Evolutionary conservation across 371 early-diverging fungal species (phyloP).

Genomic region (Coemansia sp.): DNA sequence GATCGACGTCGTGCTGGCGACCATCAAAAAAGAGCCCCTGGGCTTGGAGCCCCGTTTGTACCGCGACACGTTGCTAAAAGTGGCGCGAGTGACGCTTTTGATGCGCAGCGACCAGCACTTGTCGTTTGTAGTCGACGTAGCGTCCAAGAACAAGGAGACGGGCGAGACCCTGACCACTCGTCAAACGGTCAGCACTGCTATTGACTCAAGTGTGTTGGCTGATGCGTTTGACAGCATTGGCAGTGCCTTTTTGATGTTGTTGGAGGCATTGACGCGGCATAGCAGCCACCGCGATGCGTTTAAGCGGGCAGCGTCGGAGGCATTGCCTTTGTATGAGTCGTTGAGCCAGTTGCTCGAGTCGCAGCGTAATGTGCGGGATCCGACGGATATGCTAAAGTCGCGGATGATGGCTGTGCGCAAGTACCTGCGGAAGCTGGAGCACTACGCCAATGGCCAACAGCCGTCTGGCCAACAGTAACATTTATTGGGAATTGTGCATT

Average conservation of each 20-base stretch:
- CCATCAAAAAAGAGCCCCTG: conserved; percentile 51
- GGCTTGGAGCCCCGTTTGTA: conserved; percentile 53
- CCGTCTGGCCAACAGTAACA: no score
- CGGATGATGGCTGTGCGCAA: conserved; percentile 11
- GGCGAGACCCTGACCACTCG: not conserved
- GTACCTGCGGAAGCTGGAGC: conserved; percentile 38
- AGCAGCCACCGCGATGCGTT: conserved; percentile 47
- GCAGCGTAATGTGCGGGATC: not conserved
- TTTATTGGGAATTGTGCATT: no score
- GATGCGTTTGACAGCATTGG: conserved; percentile 37
- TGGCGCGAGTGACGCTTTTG: conserved; percentile 34
- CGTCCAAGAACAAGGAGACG: not conserved
- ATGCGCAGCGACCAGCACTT: conserved; percentile 14
- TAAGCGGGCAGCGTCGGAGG: conserved; percentile 37
- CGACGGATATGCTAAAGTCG: not conserved
- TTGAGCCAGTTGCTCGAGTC: conserved; percentile 16
- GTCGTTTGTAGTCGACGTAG: not conserved
- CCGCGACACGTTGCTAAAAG: conserved; percentile 50
- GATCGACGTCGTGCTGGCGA: conserved; percentile 46
- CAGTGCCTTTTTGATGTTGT: conserved; percentile 37
- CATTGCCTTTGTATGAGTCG: conserved; percentile 30
- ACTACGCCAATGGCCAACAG: conserved; percentile 19
- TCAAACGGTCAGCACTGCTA: conserved; percentile 6
- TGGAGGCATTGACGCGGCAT: conserved; percentile 46
- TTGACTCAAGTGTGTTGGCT: conserved; percentile 9